Evolutionary conservation across 805 yeast species (phyloP).

Genomic region (Candida quercuum): DNA sequence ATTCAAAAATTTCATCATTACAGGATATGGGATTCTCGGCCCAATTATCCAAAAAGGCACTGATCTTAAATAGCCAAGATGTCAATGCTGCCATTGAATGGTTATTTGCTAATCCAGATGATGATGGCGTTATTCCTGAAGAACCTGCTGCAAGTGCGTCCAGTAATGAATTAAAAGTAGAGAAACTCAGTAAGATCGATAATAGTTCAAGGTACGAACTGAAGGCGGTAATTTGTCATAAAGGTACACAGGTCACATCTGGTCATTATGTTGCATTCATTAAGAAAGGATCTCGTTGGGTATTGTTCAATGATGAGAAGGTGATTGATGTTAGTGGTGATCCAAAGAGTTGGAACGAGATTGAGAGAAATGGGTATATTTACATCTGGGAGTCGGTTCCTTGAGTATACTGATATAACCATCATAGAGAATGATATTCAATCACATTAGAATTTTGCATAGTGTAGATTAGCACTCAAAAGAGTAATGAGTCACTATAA

Average conservation of each 20-base stretch:
- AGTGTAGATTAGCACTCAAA: too few relatives aligned
- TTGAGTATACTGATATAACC: neutral
- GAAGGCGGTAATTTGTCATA: conserved; percentile 73
- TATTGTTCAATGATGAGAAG: conserved; percentile 80
- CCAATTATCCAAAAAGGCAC: conserved; percentile 67
- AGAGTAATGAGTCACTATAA: too few relatives aligned
- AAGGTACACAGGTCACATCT: conserved; percentile 79
- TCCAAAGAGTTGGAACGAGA: conserved; percentile 23
- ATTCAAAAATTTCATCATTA: conserved; percentile 42
- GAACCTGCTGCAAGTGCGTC: conserved; percentile 12
- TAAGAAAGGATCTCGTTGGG: conserved; percentile 52
- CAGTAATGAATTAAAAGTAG: conserved; percentile 3
- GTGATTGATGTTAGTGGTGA: conserved; percentile 54
- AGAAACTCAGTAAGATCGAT: conserved; percentile 5
- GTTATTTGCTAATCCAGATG: conserved; percentile 81
- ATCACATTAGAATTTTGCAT: neutral
- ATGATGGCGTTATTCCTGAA: conserved; percentile 51
- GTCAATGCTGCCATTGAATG: conserved; percentile 83
- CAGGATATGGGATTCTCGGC: conserved; percentile 74
- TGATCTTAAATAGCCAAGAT: conserved; percentile 52
- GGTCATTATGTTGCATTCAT: conserved; percentile 86
- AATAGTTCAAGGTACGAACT: conserved; percentile 37
- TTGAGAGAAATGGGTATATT: conserved; percentile 41
- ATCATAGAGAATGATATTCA: neutral
- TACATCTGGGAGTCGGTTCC: conserved; percentile 28